Percentiles rank a stretch among this genome's conserved stretches.
These are phyloP conservation scores for Trametes cubensis DNA, from an alignment of 768 basidiomycete species.

Conservation along the genomic window DNA sequence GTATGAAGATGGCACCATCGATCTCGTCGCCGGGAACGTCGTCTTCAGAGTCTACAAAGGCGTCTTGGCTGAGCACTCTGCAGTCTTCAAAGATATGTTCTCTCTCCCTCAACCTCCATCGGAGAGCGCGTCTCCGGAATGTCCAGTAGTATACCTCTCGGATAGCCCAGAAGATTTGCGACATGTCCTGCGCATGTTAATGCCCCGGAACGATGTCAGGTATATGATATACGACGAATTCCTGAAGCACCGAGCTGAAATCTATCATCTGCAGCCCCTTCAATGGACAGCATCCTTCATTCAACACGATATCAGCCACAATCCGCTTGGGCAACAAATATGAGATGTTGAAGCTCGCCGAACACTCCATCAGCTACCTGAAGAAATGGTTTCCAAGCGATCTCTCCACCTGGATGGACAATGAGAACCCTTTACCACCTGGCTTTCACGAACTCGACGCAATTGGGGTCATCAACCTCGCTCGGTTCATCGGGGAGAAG, in stretches of 20 bases:
- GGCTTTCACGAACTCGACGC: background rate
- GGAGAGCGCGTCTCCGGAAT: background rate
- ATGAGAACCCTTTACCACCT: background rate
- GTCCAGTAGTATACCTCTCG: no score
- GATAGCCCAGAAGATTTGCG: no score
- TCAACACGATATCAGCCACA: background rate
- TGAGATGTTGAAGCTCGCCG: slow-evolving; percentile 4
- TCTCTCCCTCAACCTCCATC: background rate
- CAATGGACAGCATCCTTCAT: background rate
- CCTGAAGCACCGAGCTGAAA: background rate
- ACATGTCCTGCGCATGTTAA: background rate
- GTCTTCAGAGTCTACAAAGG: slow-evolving; percentile 33
- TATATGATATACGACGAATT: background rate
- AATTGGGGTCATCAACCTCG: slow-evolving; percentile 18
- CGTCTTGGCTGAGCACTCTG: slow-evolving; percentile 28
- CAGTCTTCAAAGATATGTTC: slow-evolving; percentile 29
- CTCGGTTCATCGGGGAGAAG: slow-evolving; percentile 5
- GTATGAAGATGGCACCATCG: slow-evolving; percentile 35
- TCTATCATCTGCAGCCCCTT: background rate
- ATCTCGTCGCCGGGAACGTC: slow-evolving; percentile 29
- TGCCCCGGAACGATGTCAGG: no score
- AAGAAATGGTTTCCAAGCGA: slow-evolving; percentile 6
- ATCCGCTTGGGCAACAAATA: slow-evolving; percentile 24
- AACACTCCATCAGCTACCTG: slow-evolving; percentile 5
- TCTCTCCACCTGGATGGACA: slow-evolving; percentile 1